Percentiles rank a stretch among this genome's conserved stretches.
Conservation (phyloP, 495 filamentous ascomycete genomes). For the Paragyromitra xinjiangensis region DNA sequence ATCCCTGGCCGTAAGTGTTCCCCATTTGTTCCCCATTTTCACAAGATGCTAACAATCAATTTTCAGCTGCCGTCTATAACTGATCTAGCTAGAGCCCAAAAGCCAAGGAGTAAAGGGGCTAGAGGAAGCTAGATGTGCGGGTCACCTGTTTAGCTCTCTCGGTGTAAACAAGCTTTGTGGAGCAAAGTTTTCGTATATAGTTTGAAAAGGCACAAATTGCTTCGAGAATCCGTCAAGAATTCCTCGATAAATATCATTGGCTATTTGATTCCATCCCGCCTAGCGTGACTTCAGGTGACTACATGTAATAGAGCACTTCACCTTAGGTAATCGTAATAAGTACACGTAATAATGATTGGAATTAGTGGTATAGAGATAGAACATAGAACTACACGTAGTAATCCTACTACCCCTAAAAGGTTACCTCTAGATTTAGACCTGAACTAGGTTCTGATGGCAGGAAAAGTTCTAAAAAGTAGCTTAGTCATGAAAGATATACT, state of each 20-base stretch:
- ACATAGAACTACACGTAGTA: no score
- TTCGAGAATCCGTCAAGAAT: neutral
- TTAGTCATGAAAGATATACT: no score
- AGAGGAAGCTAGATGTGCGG: neutral
- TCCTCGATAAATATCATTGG: neutral
- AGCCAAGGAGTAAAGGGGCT: neutral
- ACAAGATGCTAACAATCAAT: slow-evolving; percentile 8
- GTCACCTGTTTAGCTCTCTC: neutral
- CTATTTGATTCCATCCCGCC: no score
- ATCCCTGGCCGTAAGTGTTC: slow-evolving; percentile 64
- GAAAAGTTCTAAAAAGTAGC: neutral
- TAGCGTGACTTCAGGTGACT: no score
- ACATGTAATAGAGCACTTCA: no score
- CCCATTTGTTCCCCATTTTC: slow-evolving; percentile 45
- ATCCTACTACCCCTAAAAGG: no score
- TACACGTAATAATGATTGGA: no score
- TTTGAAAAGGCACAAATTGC: neutral
- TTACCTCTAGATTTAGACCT: neutral
- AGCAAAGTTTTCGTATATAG: neutral
- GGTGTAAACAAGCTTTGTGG: neutral
- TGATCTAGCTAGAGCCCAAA: neutral
- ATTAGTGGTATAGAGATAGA: no score
- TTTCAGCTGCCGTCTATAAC: slow-evolving; percentile 28
- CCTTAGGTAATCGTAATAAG: no score
- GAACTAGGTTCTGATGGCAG: neutral